These are phyloP conservation scores for Pontederia crassipes DNA, from an alignment of 176 grass and related monocot genomes.

Conservation along the genomic window DNA sequence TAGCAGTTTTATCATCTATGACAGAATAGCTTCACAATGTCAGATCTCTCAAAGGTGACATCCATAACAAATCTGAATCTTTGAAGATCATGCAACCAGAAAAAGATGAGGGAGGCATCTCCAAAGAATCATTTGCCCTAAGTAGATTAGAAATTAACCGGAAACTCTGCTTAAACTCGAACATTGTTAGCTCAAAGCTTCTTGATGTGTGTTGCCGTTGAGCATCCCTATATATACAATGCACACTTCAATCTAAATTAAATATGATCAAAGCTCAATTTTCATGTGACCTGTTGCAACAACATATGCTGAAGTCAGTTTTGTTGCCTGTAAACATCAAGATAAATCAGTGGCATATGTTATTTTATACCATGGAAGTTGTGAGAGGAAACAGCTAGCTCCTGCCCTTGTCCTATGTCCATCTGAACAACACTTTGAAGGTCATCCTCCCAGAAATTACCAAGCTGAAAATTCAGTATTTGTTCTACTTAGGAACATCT, in stretches of 20 bases:
- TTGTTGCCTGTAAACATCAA: not conserved
- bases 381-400: conserved; percentile 27
- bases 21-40: not conserved
- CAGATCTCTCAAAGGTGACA: not conserved
- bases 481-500: not conserved
- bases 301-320: conserved; percentile 3
- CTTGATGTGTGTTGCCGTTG: not conserved
- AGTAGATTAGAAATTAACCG: not conserved
- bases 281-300: conserved; percentile 29
- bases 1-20: not conserved
- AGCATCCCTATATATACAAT: conserved; percentile 2
- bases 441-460: conserved; percentile 80
- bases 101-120: not conserved
- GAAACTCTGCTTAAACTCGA: not conserved
- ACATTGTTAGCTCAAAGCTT: not conserved
- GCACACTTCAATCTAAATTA: not conserved
- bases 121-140: conserved; percentile 7
- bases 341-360: not conserved
- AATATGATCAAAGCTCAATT: conserved; percentile 28
- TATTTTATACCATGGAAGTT: conserved; percentile 40
- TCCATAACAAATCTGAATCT: not conserved
- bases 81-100: not conserved
- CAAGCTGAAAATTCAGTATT: conserved; percentile 39
- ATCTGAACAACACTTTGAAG: conserved; percentile 57
- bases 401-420: conserved; percentile 37